phyloP scores from a whole-genome alignment of 176 grass and related monocot genomes.

The Cocos nucifera region DNA sequence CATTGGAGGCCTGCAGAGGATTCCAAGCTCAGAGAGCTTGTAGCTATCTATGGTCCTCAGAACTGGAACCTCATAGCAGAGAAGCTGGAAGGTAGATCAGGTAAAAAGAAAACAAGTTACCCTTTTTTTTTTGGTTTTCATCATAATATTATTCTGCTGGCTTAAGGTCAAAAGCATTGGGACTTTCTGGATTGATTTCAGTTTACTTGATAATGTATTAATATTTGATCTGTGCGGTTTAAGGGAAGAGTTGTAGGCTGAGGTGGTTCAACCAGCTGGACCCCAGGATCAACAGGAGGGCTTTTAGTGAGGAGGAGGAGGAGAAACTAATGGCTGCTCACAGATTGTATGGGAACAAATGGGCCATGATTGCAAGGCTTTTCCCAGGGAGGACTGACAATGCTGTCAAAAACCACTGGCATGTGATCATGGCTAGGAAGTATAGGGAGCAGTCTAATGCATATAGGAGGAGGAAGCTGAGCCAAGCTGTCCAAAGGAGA shows the following conservation, averaged over 20 bases:
- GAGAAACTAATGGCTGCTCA: slow-evolving; percentile 82
- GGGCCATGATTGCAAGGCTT: slow-evolving; percentile 83
- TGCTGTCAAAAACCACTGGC: slow-evolving; percentile 97
- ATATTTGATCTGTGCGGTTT: no score
- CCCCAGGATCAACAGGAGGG: slow-evolving; percentile 66
- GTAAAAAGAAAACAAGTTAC: slow-evolving; percentile 3
- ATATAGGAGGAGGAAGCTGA: slow-evolving; percentile 76
- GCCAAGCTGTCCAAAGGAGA: slow-evolving; percentile 50
- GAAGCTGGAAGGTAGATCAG: slow-evolving; percentile 85
- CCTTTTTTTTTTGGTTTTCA: no score
- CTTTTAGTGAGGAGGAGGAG: slow-evolving; percentile 81
- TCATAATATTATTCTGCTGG: no score
- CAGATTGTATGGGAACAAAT: slow-evolving; percentile 84
- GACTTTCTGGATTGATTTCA: no score
- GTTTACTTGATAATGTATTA: no score
- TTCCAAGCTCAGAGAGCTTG: slow-evolving; percentile 77
- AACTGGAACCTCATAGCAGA: slow-evolving; percentile 98
- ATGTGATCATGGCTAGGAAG: slow-evolving; percentile 95
- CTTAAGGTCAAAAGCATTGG: no score
- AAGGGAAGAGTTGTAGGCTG: slow-evolving; percentile 93
- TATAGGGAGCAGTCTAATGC: slow-evolving; percentile 68
- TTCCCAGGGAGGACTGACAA: slow-evolving; percentile 93
- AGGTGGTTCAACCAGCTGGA: slow-evolving; percentile 97
- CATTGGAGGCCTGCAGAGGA: slow-evolving; percentile 93
- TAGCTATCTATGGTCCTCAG: slow-evolving; percentile 68